Base-by-base conservation (phyloP, 2,329 filamentous ascomycete species). In the Rutstroemia sp. region DNA sequence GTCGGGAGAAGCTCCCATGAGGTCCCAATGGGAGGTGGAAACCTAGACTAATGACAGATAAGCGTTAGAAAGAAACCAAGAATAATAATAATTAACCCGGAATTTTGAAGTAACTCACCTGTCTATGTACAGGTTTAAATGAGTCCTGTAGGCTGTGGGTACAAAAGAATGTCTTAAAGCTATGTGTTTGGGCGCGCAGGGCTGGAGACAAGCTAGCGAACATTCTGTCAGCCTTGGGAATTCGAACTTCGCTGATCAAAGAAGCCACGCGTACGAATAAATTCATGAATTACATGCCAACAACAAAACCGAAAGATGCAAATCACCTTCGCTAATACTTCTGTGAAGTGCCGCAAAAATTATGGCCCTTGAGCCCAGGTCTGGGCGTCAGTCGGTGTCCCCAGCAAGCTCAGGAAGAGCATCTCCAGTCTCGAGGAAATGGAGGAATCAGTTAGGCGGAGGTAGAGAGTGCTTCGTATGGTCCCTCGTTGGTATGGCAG, bases 391-490 rank as follows among this genome's bases (percentile, higher is more conserved):
- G 67, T 84, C 83, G 57, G 74, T 77, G 65, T 94, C 91, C 61
- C 90, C 90, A 67, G 83, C 89, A 70, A 92, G 87, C 79, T 94
- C 90, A 71, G 90, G 90, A 61, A 87, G 88, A 69, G 83, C 85
- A 62, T 90, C 88, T 70, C 90, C 87, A 62, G 83, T 83, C 42
- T 80, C 82, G 62, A 83, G 87, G 70, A 86, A 88, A 75, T 87
- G 87, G 81, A 87, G 88, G 72, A 86, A 85, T 71, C 86, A 86
- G 70, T 78, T 87, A 59, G 85, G 89, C 68, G 84, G 86, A 74
- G 88, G 90, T 95, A 79, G 70, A 52, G 34, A 25, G 47, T 27
- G n/a, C 12, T 37, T 44, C 23, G 25, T 25, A 12, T 34, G 30
- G 30, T 34, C 41, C 41, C n/a, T 27, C 39, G 23, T 56, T 42